These are phyloP conservation scores for Poronia punctata DNA, from an alignment of 495 filamentous ascomycete genomes.

Conservation along the genomic window DNA sequence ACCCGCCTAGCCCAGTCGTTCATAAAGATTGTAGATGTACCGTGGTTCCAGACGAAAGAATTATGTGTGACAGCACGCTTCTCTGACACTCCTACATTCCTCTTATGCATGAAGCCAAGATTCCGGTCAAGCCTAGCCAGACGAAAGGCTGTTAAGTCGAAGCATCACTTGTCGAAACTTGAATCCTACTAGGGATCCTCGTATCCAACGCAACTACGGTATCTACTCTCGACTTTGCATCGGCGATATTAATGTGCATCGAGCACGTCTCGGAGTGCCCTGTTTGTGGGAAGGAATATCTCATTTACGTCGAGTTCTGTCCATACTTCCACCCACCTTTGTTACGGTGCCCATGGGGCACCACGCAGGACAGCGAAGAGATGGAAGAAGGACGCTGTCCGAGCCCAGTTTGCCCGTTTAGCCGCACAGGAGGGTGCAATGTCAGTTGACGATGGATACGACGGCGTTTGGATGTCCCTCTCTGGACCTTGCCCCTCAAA, in stretches of 20 bases:
- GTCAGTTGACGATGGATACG: constrained; percentile 30
- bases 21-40: background rate
- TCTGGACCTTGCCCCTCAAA: constrained; percentile 1
- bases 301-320: constrained; percentile 46
- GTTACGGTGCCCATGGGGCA: constrained; percentile 34
- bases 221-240: constrained; percentile 14
- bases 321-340: constrained; percentile 37
- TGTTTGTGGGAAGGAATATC: constrained; percentile 46
- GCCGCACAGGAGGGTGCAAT: constrained; percentile 37
- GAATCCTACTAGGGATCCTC: background rate
- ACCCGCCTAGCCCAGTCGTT: too few species aligned
- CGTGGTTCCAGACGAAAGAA: background rate
- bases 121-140: constrained; percentile 2
- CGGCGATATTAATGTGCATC: constrained; percentile 41
- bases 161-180: background rate
- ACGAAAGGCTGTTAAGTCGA: constrained; percentile 1
- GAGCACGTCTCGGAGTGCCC: constrained; percentile 42
- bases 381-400: constrained; percentile 44
- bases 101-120: constrained; percentile 1
- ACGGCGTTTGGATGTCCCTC: background rate
- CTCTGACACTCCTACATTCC: constrained; percentile 3
- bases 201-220: constrained; percentile 2
- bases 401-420: constrained; percentile 43
- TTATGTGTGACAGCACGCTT: constrained; percentile 1
- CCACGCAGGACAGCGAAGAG: constrained; percentile 23